Base-by-base conservation (phyloP, 441 rosid species). In the Mallotus repandus region DNA sequence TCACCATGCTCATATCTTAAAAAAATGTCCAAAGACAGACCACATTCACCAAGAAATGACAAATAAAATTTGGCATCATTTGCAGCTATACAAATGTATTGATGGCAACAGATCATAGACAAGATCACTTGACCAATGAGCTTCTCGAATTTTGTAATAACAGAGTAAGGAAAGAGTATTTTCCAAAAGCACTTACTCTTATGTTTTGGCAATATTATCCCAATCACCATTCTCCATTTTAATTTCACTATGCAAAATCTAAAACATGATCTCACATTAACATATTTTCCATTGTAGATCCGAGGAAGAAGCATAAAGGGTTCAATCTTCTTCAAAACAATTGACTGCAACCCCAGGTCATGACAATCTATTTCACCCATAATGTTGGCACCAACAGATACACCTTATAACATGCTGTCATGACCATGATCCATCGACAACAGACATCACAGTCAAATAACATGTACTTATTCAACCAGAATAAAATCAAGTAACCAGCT, bases 361-460 rank as follows among this genome's bases (percentile, higher is more conserved):
- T 7, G 57, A 18, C 8, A 12, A 59, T 29, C 16, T 59, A 59
- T 41, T 63, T n/a, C 48, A 63, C 6, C 10, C 8, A 16, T 7
- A n/a, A 16, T 38, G 19, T 41, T 14, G 49, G 48, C 22, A 38
- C 53, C 69, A 66, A 56, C 13, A 49, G 41, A 14, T 18, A 48
- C 57, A 9, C 70, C 9, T 3, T 11, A 5, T 29, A 66, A 43
- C 57, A 64, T 25, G 8, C 8, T 49, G 18, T 35, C 71, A 53
- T 53, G 46, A 68, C 35, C 71, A 53, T 68, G 46, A 68, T 53
- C 48, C 48, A 32, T 67, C 19, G 19, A 69, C 38, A 45, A 54
- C 5, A 52, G 16, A 19, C 6, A 14, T 69, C 71, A n/a, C 19
- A 69, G 11, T 69, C 11, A 53, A 2, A 9, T n/a, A 55, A 69